phyloP scores from a whole-genome alignment of 495 filamentous ascomycete genomes.

The Daldinia caldariorum region DNA sequence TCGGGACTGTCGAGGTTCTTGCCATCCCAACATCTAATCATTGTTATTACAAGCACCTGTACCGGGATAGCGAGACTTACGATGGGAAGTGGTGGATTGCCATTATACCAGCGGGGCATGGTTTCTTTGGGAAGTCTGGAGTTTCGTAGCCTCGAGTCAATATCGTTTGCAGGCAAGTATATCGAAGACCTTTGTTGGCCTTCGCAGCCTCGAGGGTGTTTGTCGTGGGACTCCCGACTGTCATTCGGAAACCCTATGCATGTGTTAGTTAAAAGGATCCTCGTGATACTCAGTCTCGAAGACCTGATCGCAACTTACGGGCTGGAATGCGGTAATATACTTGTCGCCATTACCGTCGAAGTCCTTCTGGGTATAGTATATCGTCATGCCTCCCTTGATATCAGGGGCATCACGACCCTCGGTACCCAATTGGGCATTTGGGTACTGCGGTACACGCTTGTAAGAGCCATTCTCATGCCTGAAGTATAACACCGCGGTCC shows the following conservation, averaged over 20 bases:
- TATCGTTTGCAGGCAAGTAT: conserved; percentile 57
- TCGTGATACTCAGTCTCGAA: neutral
- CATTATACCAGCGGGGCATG: conserved; percentile 56
- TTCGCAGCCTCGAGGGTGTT: conserved; percentile 39
- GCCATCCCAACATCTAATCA: conserved; percentile 61
- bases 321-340: conserved; percentile 60
- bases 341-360: conserved; percentile 52
- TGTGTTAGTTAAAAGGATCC: conserved; percentile 12
- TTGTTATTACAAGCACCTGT: too few relatives aligned
- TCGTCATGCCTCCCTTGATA: conserved; percentile 62
- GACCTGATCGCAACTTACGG: conserved; percentile 45
- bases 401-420: conserved; percentile 50
- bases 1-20: conserved; percentile 65
- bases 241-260: conserved; percentile 63
- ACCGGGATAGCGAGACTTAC: too few relatives aligned
- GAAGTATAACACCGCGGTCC: conserved; percentile 63
- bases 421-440: conserved; percentile 54
- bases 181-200: conserved; percentile 54
- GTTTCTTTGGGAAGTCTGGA: conserved; percentile 54
- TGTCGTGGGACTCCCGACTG: conserved; percentile 57
- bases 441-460: conserved; percentile 58
- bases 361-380: conserved; percentile 63
- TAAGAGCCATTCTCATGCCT: conserved; percentile 62
- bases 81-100: conserved; percentile 50
- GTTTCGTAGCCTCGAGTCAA: conserved; percentile 54